These are phyloP conservation scores for Zelonia costaricensis DNA, from an alignment of 208 protist genomes.

Conservation along the genomic window DNA sequence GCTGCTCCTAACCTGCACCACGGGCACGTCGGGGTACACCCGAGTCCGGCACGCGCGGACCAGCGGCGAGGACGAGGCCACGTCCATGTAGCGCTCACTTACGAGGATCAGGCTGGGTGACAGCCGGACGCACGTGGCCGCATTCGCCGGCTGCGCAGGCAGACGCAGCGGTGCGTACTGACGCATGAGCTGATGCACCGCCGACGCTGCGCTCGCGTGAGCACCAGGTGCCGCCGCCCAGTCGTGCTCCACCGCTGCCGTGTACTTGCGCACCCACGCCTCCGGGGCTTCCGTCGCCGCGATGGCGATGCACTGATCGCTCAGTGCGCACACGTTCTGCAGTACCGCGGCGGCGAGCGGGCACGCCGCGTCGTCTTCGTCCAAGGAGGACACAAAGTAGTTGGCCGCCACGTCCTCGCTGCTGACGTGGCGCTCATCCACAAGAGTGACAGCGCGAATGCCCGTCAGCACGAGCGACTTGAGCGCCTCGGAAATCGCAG, in stretches of 20 bases:
- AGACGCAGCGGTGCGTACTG: background rate
- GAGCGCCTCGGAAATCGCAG: conserved; percentile 90
- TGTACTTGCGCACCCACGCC: conserved; percentile 47
- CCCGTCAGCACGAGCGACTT: conserved; percentile 97
- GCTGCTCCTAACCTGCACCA: conserved; percentile 80
- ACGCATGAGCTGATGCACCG: conserved; percentile 4
- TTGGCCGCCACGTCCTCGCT: conserved; percentile 92
- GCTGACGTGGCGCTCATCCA: conserved; percentile 89
- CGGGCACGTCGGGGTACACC: conserved; percentile 40
- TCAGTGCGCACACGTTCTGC: conserved; percentile 86
- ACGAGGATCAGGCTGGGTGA: conserved; percentile 35
- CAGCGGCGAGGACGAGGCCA: conserved; percentile 37
- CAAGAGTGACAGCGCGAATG: conserved; percentile 92
- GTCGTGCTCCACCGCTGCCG: conserved; percentile 5
- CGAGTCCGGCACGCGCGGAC: conserved; percentile 8
- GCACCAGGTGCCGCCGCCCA: conserved; percentile 2
- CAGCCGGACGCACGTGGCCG: no score
- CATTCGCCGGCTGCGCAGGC: background rate
- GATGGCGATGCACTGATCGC: conserved; percentile 62
- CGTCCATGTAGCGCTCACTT: conserved; percentile 44
- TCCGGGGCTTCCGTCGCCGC: conserved; percentile 20
- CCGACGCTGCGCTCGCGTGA: background rate
- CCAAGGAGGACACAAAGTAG: conserved; percentile 90
- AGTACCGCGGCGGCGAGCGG: conserved; percentile 73
- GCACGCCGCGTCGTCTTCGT: conserved; percentile 45